Base-by-base conservation (phyloP, 768 basidiomycete genomes). In the Baorangia bicolor region DNA sequence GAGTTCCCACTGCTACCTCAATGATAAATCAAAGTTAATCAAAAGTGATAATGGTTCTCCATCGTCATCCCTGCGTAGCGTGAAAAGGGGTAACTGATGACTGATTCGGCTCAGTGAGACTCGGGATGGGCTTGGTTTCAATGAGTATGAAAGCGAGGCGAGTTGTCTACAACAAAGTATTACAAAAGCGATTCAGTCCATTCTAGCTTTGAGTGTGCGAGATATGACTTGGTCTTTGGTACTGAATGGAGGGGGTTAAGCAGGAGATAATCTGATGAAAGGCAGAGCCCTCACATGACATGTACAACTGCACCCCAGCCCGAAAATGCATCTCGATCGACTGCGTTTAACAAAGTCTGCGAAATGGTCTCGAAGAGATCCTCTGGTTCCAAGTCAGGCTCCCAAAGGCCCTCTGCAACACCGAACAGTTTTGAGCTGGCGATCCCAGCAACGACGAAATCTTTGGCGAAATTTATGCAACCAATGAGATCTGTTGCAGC, bases 311-410 rank as follows among this genome's bases (percentile, higher is more conserved):
- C 93, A 40, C 97, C 97, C 94, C 94, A 98, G 56, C 97, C 97
- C 51, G 94, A 97, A 71, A 85, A 92, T 21, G 96, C 94, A 74
- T 98, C 97, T 44, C 97, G 83, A 69, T 99, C 97, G 33, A 98
- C 88, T 6, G 94, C 91, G 65, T 95, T 98, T 73, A 98, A 73
- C 57, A 99, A 74, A 8, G 94, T 95, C 73, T 99, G 97, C 28
- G 92, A 94, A 66, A 98, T 94, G 2, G 97, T 98, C 78, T 99
- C 97, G 67, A 99, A 99, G 43, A 99, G 77, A 72, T 98, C 97
- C 67, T 98, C 97, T 14, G 95, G 85, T 69, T 88, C 94, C 71
- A 99, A 78, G 72, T 94, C 92, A 10, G 96, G 94, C 74, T 99
- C 97, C 97, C 97, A 99, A 30, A 99, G 81, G 3, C 94, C 94